Evolutionary conservation across 192 early-diverging fungal species (phyloP), one percentile per base, ranked within the genome.

Genomic region (Rhizophagus prolifer): DNA sequence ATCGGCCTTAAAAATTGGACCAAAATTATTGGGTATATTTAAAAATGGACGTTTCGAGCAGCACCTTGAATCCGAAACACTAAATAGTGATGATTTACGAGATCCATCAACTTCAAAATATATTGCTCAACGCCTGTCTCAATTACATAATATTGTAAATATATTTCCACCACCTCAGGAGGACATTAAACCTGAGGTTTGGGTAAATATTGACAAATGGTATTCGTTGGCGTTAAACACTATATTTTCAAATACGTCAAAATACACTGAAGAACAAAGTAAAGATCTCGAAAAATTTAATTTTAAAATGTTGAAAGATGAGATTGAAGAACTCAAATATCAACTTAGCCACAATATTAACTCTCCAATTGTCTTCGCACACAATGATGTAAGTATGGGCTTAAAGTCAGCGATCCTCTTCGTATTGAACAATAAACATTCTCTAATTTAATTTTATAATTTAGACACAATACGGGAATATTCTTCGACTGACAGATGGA

Each of bases 21-120:
- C 95, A 8, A 83, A 80, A 3, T 75, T 97, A 46, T 82, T 93
- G 12, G 92, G 88, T 2, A 89, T 91, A 21, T 97, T 95, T 81
- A 86, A 83, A 19, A 97, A 97, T 79, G 95, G 95, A 38, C 85
- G 95, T 9, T 84, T 97, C 75, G 95, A 97, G 75, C 87, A 97
- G 79, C 95, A 88, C 64, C 83, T 97, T 1, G 90, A 92, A 58
- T 92, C 91, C 28, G 85, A 81, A 0, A 95, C 94, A 0, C 83
- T 97, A 64, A 90, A 83, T 0, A 87, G 85, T 68, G 80, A 86
- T 3, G 93, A 95, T 50, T 87, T 97, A 41, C 81, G 93, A 21
- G 76, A 91, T 31, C 85, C 86, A 0, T 75, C 80, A 12, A 91
- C 85, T 44, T 93, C 92, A 44, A 79, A 84, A 54, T 86, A 91